A percentile compares a stretch with the other conserved stretches of the same genome.
Conservation (phyloP, 352 stramenopile genomes). For the Phytophthora foliorum region DNA sequence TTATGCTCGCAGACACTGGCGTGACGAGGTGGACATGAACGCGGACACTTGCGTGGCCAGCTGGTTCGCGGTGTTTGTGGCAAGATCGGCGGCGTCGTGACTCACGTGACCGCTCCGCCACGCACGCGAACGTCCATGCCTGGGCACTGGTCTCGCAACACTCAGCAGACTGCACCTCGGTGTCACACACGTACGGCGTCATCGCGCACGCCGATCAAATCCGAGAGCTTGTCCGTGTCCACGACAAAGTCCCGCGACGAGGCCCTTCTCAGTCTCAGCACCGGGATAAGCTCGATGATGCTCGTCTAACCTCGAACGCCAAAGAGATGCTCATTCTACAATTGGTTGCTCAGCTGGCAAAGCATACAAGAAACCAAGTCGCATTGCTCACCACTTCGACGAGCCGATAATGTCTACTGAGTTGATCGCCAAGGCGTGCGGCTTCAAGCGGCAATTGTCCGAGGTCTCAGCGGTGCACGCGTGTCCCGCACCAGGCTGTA, state of each 20-base stretch:
- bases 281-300: constrained; percentile 19
- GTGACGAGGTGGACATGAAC: constrained; percentile 29
- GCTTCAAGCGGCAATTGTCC: constrained; percentile 31
- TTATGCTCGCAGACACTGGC: background rate
- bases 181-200: constrained; percentile 28
- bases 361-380: too few species aligned
- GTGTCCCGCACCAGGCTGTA: too few species aligned
- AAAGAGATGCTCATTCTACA: constrained; percentile 32
- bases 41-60: constrained; percentile 17
- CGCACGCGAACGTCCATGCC: constrained; percentile 4
- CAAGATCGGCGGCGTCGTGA: constrained; percentile 23
- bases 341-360: constrained; percentile 27
- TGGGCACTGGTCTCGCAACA: constrained; percentile 10
- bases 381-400: constrained; percentile 4
- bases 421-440: constrained; percentile 24
- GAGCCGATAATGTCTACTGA: constrained; percentile 16
- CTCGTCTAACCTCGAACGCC: background rate
- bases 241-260: constrained; percentile 21
- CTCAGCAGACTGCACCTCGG: constrained; percentile 12
- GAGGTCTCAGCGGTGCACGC: constrained; percentile 8
- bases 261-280: constrained; percentile 14
- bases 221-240: constrained; percentile 30
- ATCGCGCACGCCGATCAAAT: constrained; percentile 31
- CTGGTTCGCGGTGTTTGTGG: constrained; percentile 27
- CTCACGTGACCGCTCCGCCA: constrained; percentile 8